Evolutionary conservation across 257 asterid genomes (phyloP), one percentile per base, ranked within the genome.

Genomic region (Solanum paucissectum): DNA sequence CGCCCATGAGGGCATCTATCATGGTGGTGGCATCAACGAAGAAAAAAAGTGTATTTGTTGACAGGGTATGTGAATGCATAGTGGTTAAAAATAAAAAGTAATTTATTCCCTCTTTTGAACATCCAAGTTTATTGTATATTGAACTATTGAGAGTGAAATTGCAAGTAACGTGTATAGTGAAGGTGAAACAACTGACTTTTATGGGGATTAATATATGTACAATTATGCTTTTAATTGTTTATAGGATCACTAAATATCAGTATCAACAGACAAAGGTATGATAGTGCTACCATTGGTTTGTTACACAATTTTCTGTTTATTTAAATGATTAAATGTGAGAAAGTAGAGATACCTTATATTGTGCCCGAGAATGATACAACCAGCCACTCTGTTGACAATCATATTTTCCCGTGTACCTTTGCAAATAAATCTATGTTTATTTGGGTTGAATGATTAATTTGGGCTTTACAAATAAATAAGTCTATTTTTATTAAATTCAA

Each of bases 241-340:
- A 92, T 87, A 91, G 93, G 91, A 94, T 93, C 85, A 93, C 94
- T 77, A 93, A 92, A 75, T 94, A 93, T 89, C 98, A 94, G 93
- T 87, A 93, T 91, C 94, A 91, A 82, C 95, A 92, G 86, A 92
- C 94, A 86, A 90, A 92, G 96, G 95, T 93, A 90, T 68, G 88
- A 44, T 0, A 36, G 25, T 21, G 13, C 44, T 9, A 33, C 33
- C 3, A 6, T 40, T 29, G 14, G 3, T 25, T 12, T 0, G 71
- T 29, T 40, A 42, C 9, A 23, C 32, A 29, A 9, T 86, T 33
- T 85, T 71, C 21, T 25, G 10, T 64, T 13, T 85, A 66, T 33
- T 20, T 64, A n/a, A 25, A 25, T 69, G 11, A 40, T 66, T 32
- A 69, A 25, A 55, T 75, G 27, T 46, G 21, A 44, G 20, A 29